Percentiles rank a stretch among this genome's conserved stretches.
Conservation (phyloP, 2,329 filamentous ascomycete species). For the Alternaria dauci region DNA sequence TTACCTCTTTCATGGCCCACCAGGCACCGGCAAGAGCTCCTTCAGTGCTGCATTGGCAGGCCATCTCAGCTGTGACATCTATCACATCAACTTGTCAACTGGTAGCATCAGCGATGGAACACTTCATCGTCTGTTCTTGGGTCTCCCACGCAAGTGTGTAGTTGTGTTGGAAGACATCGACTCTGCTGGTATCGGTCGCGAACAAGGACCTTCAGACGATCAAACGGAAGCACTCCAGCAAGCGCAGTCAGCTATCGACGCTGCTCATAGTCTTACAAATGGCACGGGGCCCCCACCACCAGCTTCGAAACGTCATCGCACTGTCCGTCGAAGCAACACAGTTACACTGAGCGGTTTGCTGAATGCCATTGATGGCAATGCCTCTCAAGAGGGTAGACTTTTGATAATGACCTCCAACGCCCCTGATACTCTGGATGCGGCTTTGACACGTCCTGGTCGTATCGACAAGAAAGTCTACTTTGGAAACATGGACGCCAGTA, state of each 20-base stretch:
- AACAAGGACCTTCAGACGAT: conserved; percentile 13
- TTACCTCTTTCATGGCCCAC: conserved; percentile 53
- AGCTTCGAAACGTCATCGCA: neutral
- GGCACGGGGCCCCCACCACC: neutral
- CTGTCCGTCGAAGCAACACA: neutral
- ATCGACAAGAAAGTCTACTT: conserved; percentile 84
- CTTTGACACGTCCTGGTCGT: conserved; percentile 75
- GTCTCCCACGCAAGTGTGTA: conserved; percentile 49
- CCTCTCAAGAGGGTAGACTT: conserved; percentile 78
- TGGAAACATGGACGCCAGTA: conserved; percentile 32
- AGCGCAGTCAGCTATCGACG: neutral
- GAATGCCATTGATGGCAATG: conserved; percentile 84
- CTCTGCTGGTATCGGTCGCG: conserved; percentile 43
- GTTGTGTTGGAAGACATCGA: conserved; percentile 56
- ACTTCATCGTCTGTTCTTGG: conserved; percentile 30
- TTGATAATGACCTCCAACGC: conserved; percentile 85
- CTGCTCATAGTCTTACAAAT: neutral
- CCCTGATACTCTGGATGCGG: conserved; percentile 75
- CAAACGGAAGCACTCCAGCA: neutral
- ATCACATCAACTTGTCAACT: conserved; percentile 47
- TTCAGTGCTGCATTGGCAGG: conserved; percentile 51
- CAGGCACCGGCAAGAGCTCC: conserved; percentile 53
- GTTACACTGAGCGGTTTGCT: conserved; percentile 73
- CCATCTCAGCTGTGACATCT: conserved; percentile 50
- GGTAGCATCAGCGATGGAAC: conserved; percentile 39